Percentiles rank a stretch among this genome's conserved stretches.
Conservation (phyloP, 805 yeast species). For the Saturnispora mendoncae region DNA sequence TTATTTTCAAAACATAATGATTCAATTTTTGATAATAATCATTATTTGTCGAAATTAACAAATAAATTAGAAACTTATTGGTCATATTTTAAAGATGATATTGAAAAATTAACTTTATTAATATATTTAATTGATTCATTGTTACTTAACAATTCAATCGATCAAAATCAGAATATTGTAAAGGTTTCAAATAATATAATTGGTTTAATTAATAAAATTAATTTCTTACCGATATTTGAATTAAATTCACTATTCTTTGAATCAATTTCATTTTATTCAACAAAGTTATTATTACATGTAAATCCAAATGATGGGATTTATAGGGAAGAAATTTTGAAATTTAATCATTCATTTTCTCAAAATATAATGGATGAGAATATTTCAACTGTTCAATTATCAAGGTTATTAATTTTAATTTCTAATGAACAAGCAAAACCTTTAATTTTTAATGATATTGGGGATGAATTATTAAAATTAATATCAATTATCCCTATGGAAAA, state of each 20-base stretch:
- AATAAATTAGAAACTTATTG: conserved; percentile 5
- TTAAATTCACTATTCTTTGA: conserved; percentile 14
- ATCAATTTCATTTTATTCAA: conserved; percentile 18
- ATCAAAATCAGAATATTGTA: conserved; percentile 2
- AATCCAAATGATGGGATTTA: conserved; percentile 10
- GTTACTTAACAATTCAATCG: conserved; percentile 2
- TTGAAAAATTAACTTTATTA: conserved; percentile 11
- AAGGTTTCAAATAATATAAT: conserved; percentile 1
- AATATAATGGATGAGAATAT: not conserved
- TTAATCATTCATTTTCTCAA: conserved; percentile 4
- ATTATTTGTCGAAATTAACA: conserved; percentile 15
- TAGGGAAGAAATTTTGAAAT: conserved; percentile 2
- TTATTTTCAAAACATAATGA: conserved; percentile 14
- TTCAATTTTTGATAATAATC: conserved; percentile 7
- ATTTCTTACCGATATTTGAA: conserved; percentile 6
- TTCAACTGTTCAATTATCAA: not conserved
- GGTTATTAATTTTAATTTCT: not conserved
- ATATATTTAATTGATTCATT: conserved; percentile 4
- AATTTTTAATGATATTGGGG: conserved; percentile 5
- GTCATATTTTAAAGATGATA: conserved; percentile 12
- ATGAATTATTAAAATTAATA: conserved; percentile 1
- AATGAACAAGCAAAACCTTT: conserved; percentile 1
- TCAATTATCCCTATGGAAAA: not conserved
- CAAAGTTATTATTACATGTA: conserved; percentile 15
- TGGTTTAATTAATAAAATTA: conserved; percentile 7